Conservation (phyloP, 176 grass and related monocot species). For the Puya raimondii region DNA sequence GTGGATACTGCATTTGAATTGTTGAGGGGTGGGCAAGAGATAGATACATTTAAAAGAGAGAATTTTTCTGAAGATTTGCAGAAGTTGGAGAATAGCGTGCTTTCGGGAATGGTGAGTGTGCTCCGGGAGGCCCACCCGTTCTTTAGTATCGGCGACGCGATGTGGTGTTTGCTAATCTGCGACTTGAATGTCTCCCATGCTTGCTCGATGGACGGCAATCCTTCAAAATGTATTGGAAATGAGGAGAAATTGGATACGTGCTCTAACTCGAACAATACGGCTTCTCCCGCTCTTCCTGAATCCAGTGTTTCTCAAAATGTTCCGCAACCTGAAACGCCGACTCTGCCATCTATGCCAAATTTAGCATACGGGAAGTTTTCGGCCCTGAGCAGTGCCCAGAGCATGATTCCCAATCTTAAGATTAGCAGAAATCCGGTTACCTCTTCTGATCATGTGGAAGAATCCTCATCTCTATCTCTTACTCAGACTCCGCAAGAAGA, state of each 20-base stretch:
- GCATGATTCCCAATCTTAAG: conserved; percentile 48
- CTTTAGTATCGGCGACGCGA: conserved; percentile 65
- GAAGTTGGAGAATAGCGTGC: conserved; percentile 50
- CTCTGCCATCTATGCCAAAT: conserved; percentile 26
- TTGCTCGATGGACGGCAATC: conserved; percentile 46
- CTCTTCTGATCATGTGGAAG: conserved; percentile 35
- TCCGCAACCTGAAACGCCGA: conserved; percentile 35
- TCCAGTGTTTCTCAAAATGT: conserved; percentile 35
- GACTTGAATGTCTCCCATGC: conserved; percentile 72
- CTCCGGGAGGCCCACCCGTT: conserved; percentile 68
- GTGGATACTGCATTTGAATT: conserved; percentile 41
- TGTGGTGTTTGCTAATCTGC: conserved; percentile 89
- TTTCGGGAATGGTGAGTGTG: conserved; percentile 50
- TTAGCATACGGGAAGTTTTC: conserved; percentile 32
- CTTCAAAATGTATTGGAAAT: background rate
- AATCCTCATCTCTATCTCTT: conserved; percentile 45
- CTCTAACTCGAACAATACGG: conserved; percentile 28
- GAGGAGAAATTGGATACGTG: conserved; percentile 17
- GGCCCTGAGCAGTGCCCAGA: conserved; percentile 38
- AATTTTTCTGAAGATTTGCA: conserved; percentile 59
- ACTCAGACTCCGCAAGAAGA: conserved; percentile 42
- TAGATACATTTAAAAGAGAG: conserved; percentile 31
- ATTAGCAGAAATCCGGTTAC: conserved; percentile 38
- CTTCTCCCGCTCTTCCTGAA: conserved; percentile 38
- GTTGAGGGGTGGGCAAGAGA: conserved; percentile 55